phyloP scores from a whole-genome alignment of 2,329 filamentous ascomycete species.

The Lomentospora prolificans region DNA sequence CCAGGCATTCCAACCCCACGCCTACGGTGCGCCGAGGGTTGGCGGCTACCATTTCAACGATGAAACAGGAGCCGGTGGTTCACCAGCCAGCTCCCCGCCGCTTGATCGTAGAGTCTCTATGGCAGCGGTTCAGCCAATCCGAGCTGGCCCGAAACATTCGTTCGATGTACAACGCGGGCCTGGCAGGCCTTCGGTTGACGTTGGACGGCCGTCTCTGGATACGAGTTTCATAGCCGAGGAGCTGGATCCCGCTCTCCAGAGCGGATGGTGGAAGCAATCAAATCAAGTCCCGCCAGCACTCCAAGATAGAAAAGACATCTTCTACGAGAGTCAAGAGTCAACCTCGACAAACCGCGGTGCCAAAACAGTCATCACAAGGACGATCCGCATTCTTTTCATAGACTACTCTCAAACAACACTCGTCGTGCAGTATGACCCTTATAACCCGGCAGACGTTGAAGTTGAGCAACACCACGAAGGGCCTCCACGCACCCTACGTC shows the following conservation, averaged over 20 bases:
- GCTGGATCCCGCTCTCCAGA: conserved; percentile 64
- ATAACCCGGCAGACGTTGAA: conserved; percentile 60
- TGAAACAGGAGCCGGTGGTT: conserved; percentile 39
- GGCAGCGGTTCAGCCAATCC: conserved; percentile 6
- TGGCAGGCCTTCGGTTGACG: conserved; percentile 59
- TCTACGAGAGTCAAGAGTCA: conserved; percentile 73
- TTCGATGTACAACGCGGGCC: conserved; percentile 30
- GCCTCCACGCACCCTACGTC: conserved; percentile 70
- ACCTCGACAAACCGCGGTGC: conserved; percentile 59
- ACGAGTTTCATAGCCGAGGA: conserved; percentile 82
- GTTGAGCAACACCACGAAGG: conserved; percentile 81
- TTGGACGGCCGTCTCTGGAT: conserved; percentile 62
- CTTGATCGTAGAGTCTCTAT: conserved; percentile 33
- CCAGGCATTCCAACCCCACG: conserved; percentile 63
- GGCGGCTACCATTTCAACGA: conserved; percentile 28
- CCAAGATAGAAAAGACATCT: conserved; percentile 72
- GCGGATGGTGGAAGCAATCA: conserved; percentile 80
- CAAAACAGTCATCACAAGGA: conserved; percentile 63
- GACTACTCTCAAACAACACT: conserved; percentile 95
- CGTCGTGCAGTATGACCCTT: conserved; percentile 66
- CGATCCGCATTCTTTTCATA: conserved; percentile 80
- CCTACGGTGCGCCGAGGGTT: conserved; percentile 32
- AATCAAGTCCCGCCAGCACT: conserved; percentile 72
- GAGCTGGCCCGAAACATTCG: conserved; percentile 19
- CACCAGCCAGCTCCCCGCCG: conserved; percentile 33